A percentile compares a stretch with the other conserved stretches of the same genome.
Evolutionary conservation across 305 asterid genomes (phyloP).

Genomic region (Rubia peregrina): DNA sequence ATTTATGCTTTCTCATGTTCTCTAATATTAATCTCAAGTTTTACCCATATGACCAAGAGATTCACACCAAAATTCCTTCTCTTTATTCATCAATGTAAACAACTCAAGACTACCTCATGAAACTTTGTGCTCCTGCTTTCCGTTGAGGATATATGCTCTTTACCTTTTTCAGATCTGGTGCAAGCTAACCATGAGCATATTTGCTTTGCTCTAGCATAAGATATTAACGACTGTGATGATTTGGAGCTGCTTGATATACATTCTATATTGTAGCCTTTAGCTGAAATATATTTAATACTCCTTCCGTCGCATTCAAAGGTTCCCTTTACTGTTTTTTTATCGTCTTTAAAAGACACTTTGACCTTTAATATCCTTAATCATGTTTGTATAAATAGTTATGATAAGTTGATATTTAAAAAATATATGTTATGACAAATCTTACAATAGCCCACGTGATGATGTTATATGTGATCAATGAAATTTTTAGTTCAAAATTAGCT

Average conservation of each 20-base stretch:
- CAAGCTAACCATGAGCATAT: background rate
- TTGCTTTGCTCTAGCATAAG: background rate
- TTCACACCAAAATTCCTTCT: background rate
- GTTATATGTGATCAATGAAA: too few relatives aligned
- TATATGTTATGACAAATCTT: too few relatives aligned
- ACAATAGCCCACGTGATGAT: too few relatives aligned
- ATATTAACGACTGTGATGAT: background rate
- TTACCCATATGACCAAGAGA: background rate
- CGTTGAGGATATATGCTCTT: background rate
- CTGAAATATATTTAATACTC: background rate
- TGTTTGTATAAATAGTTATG: too few relatives aligned
- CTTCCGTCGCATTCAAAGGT: too few relatives aligned
- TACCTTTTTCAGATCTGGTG: background rate
- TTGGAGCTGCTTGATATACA: background rate
- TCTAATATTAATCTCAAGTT: background rate
- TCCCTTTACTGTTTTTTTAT: too few relatives aligned
- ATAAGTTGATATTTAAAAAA: too few relatives aligned
- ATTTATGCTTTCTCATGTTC: background rate
- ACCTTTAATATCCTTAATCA: too few relatives aligned
- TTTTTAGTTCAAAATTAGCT: too few relatives aligned
- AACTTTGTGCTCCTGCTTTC: background rate
- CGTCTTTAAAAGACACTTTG: too few relatives aligned
- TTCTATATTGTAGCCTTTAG: background rate
- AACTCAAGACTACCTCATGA: background rate
- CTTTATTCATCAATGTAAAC: background rate